These are phyloP conservation scores for Coemansia sp. DNA, from an alignment of 192 early-diverging fungal genomes.

Conservation along the genomic window DNA sequence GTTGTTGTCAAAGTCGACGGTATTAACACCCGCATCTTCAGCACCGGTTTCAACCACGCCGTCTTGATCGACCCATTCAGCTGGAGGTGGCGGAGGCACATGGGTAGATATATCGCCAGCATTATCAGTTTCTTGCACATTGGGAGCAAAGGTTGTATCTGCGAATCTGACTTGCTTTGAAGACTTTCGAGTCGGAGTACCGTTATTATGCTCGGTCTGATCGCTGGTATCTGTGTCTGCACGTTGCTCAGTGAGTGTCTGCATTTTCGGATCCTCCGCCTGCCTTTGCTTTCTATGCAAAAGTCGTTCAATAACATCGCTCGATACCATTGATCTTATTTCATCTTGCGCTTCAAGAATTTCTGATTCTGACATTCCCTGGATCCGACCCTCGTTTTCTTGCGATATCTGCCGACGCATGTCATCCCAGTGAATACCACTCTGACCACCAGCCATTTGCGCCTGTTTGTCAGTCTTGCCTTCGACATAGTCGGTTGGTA, in stretches of 20 bases:
- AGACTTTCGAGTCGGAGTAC: not conserved
- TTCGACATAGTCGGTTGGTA: slow-evolving; percentile 18
- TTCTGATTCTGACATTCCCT: slow-evolving; percentile 72
- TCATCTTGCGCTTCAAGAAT: slow-evolving; percentile 67
- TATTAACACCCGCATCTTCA: not conserved
- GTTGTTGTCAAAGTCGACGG: slow-evolving; percentile 32
- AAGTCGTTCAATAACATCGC: slow-evolving; percentile 63
- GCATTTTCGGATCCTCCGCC: not conserved
- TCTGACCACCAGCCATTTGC: not conserved
- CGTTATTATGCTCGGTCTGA: not conserved
- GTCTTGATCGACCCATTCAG: slow-evolving; percentile 32
- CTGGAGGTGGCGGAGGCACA: slow-evolving; percentile 32
- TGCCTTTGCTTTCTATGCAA: slow-evolving; percentile 29
- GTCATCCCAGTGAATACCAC: slow-evolving; percentile 5
- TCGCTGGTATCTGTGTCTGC: too few relatives aligned
- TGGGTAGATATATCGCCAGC: slow-evolving; percentile 2
- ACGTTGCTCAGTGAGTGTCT: not conserved
- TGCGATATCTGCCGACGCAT: slow-evolving; percentile 28
- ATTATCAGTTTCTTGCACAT: slow-evolving; percentile 11
- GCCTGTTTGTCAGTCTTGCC: not conserved
- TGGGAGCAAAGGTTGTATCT: not conserved
- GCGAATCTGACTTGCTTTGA: slow-evolving; percentile 34
- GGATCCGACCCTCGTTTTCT: slow-evolving; percentile 57
- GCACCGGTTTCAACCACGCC: not conserved
- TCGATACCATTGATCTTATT: slow-evolving; percentile 61